Evolutionary conservation across 805 yeast genomes (phyloP).

Genomic region (Cyberlindnera nakhonratchasimensis): DNA sequence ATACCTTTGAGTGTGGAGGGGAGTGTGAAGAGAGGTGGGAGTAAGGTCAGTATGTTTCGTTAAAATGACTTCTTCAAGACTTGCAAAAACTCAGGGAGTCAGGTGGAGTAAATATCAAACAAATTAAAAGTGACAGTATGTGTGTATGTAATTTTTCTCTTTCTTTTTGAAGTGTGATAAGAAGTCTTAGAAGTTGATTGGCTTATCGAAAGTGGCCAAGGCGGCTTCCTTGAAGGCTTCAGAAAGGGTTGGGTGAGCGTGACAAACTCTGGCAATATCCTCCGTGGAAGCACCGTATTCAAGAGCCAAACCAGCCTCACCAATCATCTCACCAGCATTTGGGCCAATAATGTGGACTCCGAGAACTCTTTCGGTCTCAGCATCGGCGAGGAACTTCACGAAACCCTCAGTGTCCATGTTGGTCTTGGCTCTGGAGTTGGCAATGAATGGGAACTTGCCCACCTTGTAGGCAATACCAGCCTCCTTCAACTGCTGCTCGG

Average conservation of each 20-base stretch:
- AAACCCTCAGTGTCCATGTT: conserved; percentile 96
- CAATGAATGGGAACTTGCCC: conserved; percentile 98
- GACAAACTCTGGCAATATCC: conserved; percentile 96
- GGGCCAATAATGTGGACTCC: conserved; percentile 98
- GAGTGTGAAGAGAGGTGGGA: background rate
- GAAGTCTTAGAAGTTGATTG: conserved; percentile 67
- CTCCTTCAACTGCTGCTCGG: conserved; percentile 90
- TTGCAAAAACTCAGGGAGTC: background rate
- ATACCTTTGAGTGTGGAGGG: no score
- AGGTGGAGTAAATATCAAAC: background rate
- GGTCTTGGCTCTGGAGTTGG: conserved; percentile 99
- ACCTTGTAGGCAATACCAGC: conserved; percentile 88
- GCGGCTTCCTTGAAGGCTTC: conserved; percentile 99
- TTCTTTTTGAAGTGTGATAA: background rate
- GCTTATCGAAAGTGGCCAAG: conserved; percentile 84
- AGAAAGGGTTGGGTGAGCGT: conserved; percentile 96
- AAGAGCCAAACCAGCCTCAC: conserved; percentile 94
- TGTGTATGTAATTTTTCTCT: background rate
- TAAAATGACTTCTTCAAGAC: background rate
- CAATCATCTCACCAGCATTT: conserved; percentile 99
- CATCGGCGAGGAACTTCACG: conserved; percentile 93
- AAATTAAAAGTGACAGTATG: background rate
- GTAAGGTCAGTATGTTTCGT: background rate
- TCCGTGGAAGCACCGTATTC: conserved; percentile 99
- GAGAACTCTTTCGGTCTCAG: conserved; percentile 92